A percentile compares a stretch with the other conserved stretches of the same genome.
Evolutionary conservation across 176 grass and related monocot genomes (phyloP).

Genomic region (Oryza meridionalis): DNA sequence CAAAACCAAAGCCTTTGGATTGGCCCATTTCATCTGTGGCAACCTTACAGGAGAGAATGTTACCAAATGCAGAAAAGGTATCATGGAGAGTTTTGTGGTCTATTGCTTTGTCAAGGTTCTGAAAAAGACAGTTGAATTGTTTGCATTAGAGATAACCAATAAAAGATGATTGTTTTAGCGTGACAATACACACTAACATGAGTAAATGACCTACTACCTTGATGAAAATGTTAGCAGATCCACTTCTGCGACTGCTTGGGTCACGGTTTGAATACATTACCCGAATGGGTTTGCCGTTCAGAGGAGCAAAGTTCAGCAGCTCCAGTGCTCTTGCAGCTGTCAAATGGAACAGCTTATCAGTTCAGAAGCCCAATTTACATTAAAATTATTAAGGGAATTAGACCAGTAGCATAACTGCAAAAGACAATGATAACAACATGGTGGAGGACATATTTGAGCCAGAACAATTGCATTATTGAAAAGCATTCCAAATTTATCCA

Average conservation of each 20-base stretch:
- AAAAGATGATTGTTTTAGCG: neutral
- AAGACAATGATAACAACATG: neutral
- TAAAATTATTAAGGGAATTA: conserved; percentile 3
- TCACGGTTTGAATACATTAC: conserved; percentile 89
- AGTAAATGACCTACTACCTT: conserved; percentile 49
- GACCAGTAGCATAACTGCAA: neutral
- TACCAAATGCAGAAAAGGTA: conserved; percentile 70
- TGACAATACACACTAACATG: conserved; percentile 12
- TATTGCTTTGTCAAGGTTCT: conserved; percentile 89
- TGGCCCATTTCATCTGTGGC: conserved; percentile 68
- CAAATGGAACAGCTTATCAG: conserved; percentile 32
- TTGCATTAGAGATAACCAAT: conserved; percentile 17
- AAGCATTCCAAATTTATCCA: neutral
- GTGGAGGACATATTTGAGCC: neutral
- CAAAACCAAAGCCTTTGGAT: conserved; percentile 92
- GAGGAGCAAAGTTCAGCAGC: conserved; percentile 61
- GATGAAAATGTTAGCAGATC: conserved; percentile 85
- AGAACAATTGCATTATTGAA: neutral
- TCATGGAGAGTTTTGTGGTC: conserved; percentile 81
- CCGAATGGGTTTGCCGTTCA: conserved; percentile 67
- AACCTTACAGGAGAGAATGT: conserved; percentile 79
- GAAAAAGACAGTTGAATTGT: conserved; percentile 41
- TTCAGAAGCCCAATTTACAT: neutral
- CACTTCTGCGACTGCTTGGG: conserved; percentile 72
- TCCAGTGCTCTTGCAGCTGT: conserved; percentile 77